phyloP scores from a whole-genome alignment of 768 basidiomycete genomes.

The Psilocybe tampanensis region DNA sequence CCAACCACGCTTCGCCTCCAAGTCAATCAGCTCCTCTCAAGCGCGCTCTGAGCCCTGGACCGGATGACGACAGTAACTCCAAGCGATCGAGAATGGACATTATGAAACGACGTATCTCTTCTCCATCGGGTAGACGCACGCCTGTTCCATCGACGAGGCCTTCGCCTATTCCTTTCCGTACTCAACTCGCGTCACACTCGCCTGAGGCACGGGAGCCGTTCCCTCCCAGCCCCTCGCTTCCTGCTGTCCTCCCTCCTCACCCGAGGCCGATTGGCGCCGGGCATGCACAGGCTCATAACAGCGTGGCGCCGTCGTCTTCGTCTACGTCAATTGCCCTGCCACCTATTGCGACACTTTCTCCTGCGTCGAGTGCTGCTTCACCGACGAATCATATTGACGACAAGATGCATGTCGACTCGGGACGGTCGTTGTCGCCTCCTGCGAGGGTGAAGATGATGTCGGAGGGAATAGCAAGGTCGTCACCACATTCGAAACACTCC shows the following conservation, averaged over 20 bases:
- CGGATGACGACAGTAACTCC: conserved; percentile 50
- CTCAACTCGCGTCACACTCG: conserved; percentile 68
- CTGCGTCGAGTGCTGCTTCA: conserved; percentile 58
- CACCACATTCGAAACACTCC: conserved; percentile 36
- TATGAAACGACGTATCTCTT: conserved; percentile 52
- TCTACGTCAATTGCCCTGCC: conserved; percentile 57
- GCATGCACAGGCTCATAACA: conserved; percentile 37
- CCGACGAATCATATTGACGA: conserved; percentile 49
- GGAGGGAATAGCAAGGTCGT: conserved; percentile 56
- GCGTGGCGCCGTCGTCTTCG: conserved; percentile 17
- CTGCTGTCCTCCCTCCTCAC: conserved; percentile 70
- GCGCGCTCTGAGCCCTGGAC: conserved; percentile 67
- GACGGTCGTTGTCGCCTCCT: conserved; percentile 51
- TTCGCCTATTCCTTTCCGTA: conserved; percentile 75
- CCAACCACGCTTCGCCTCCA: conserved; percentile 65
- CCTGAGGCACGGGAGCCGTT: conserved; percentile 64
- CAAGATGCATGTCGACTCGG: conserved; percentile 52
- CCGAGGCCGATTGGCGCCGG: conserved; percentile 70
- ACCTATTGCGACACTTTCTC: conserved; percentile 70
- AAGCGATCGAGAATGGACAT: conserved; percentile 69
- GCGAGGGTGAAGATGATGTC: conserved; percentile 55
- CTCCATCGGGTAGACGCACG: conserved; percentile 53
- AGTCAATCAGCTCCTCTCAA: conserved; percentile 50
- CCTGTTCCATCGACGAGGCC: conserved; percentile 64
- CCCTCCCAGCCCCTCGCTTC: conserved; percentile 56